phyloP scores from a whole-genome alignment of 192 early-diverging fungal species.

The Mortierella antarctica region DNA sequence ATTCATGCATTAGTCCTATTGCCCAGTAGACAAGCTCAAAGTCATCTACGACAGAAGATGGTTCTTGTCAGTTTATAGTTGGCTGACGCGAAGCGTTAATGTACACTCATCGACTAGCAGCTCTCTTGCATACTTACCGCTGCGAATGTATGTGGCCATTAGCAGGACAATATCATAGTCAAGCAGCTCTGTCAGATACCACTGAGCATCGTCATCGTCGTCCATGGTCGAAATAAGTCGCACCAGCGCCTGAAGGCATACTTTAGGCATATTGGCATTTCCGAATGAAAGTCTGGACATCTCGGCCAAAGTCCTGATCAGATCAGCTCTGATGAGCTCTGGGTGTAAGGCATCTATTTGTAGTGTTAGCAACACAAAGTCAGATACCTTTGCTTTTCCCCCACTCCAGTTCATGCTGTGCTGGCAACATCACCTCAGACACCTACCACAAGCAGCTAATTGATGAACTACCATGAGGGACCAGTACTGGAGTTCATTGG shows the following conservation, averaged over 20 bases:
- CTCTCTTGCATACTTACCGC: slow-evolving; percentile 50
- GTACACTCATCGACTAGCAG: background rate
- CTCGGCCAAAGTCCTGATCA: slow-evolving; percentile 68
- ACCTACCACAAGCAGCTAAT: slow-evolving; percentile 69
- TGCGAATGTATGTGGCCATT: slow-evolving; percentile 73
- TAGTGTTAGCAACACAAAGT: background rate
- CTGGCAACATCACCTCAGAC: background rate
- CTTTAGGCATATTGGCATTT: slow-evolving; percentile 85
- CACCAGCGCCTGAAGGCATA: slow-evolving; percentile 82
- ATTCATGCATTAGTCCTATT: slow-evolving; percentile 82
- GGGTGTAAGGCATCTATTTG: slow-evolving; percentile 24
- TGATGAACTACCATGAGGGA: slow-evolving; percentile 81
- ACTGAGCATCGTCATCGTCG: slow-evolving; percentile 55
- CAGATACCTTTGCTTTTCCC: background rate
- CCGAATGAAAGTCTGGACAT: slow-evolving; percentile 84
- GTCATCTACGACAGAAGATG: slow-evolving; percentile 65
- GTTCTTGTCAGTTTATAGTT: background rate
- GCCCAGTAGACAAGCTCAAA: slow-evolving; percentile 84
- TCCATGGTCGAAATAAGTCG: slow-evolving; percentile 71
- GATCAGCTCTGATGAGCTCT: slow-evolving; percentile 36
- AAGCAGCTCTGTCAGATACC: slow-evolving; percentile 63
- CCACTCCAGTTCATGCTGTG: background rate
- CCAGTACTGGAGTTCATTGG: slow-evolving; percentile 87
- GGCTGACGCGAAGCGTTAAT: background rate
- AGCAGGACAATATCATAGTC: slow-evolving; percentile 76